These are phyloP conservation scores for Fusarium sp. DNA, from an alignment of 2,329 filamentous ascomycete genomes.

Conservation along the genomic window DNA sequence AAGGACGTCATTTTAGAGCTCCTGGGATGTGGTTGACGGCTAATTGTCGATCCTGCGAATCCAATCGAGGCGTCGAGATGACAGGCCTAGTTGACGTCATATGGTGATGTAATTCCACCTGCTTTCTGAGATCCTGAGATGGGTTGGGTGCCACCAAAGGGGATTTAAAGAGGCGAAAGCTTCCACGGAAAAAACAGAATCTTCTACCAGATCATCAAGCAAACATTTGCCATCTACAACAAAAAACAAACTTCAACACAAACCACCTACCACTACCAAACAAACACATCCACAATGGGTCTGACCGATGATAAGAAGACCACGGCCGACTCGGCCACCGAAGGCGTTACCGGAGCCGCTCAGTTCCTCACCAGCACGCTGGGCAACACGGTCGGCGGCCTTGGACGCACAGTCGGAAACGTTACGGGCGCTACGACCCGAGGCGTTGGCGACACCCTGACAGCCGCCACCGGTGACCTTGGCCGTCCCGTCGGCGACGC, in stretches of 20 bases:
- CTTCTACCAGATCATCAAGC: constrained; percentile 8
- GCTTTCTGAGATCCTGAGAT: constrained; percentile 30
- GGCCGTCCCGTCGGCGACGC: constrained; percentile 68
- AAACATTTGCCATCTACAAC: background rate
- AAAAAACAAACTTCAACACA: background rate
- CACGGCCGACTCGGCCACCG: constrained; percentile 45
- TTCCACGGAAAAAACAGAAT: background rate
- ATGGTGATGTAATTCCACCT: constrained; percentile 16
- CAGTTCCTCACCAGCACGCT: constrained; percentile 56
- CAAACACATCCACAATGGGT: constrained; percentile 13
- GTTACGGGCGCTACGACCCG: constrained; percentile 65
- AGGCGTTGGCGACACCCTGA: constrained; percentile 68
- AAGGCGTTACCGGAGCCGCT: constrained; percentile 50
- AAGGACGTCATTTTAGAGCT: constrained; percentile 40
- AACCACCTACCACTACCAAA: background rate
- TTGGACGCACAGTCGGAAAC: constrained; percentile 55
- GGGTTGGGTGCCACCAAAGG: background rate
- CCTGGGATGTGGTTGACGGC: constrained; percentile 29
- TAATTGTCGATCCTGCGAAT: constrained; percentile 17
- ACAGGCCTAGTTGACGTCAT: constrained; percentile 41
- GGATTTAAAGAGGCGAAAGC: constrained; percentile 24
- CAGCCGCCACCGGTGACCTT: constrained; percentile 63
- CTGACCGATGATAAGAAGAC: constrained; percentile 43
- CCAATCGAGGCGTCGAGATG: constrained; percentile 21
- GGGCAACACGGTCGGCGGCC: constrained; percentile 56